Evolutionary conservation across 192 early-diverging fungal species (phyloP), one percentile per base, ranked within the genome.

Genomic region (Entophlyctis helioformis): DNA sequence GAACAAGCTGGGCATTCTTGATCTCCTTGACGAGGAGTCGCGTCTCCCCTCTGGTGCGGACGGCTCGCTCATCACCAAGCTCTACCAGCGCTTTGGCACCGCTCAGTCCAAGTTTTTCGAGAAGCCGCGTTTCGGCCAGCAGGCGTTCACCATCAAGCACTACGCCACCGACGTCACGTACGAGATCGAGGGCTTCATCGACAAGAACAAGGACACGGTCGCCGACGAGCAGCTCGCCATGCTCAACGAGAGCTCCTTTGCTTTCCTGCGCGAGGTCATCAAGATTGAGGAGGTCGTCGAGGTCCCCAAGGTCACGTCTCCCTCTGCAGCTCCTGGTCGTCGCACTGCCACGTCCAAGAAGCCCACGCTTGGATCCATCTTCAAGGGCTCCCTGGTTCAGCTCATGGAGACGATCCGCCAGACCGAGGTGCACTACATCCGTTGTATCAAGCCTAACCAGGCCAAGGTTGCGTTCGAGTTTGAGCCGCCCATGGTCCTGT

Each of bases 151-250:
- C 10, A 81, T 98, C 60, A 80, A 78, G 47, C 95, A 98, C 67
- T 98, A 96, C 62, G 96, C 96, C 22, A 73, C 80, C 50, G 88
- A 89, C 53, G 96, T 98, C 24, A 75, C 72, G 18, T 98, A 98
- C 56, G 89, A 94, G 43, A 81, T 84, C 23, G 91, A 90, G 9
- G 86, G 86, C 21, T 96, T 98, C 57, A 71, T 96, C 44, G 96
- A 98, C 57, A 98, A 98, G 71, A 98, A 98, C 68, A 87, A 84
- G 65, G 96, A 98, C 69, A 96, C 93, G 15, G 88, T 98, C 12
- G 83, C 88, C 10, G 91, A 92, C 18, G 93, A 98, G 58, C 57
- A 86, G 46, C 64, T 91, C 61, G 73, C 73, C 21, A 58, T 90
- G 26, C 68, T 97, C 45, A 82, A 84, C 48, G 77, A 77, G 22